Evolutionary conservation across 495 filamentous ascomycete species (phyloP), one percentile per base, ranked within the genome.

Genomic region (Xylaria venustula): DNA sequence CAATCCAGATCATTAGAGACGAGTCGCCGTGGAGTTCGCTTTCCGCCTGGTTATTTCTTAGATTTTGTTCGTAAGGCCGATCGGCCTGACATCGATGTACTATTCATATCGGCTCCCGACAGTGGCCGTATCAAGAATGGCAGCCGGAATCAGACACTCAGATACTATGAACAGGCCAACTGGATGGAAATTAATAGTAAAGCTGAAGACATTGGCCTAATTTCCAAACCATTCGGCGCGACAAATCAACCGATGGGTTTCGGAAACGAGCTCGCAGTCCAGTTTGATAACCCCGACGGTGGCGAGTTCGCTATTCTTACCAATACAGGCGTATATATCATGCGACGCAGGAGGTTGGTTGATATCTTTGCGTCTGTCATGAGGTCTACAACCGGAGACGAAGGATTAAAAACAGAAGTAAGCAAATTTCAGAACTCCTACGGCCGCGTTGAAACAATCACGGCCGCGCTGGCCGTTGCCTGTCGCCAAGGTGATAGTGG

Each of bases 401-500:
- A 96, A 42, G 91, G 87, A 3, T 67, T 92, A 3, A 90, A 95
- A 52, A 85, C 80, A 1, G 90, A 96, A 55, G 79, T 93, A 41
- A 88, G 87, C 54, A 90, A 84, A 54, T 96, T 98, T 67, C 88
- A 91, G 57, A 80, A 83, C 34, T 81, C 83, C 3, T 97, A 98
- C 72, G 95, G 95, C 34, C 83, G 90, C 1, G 85, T 84, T 1
- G 94, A 99, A 70, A 91, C 88, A 0, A 85, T 91, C 62, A 91
- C 95, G 0, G 93, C 92, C 54, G 91, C 95, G 9, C 80, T 99
- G 20, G 95, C 95, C 8, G 94, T 98, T n/a, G 92, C 92, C 14
- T 99, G 94, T 71, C 92, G 93, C 12, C 91, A 96, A 71, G 92
- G 90, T 17, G 83, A 87, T 22, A 91, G 93, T 65, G 81, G 92